Evolutionary conservation across 805 yeast species (phyloP).

Genomic region (Lipomyces spencermartinsiae): DNA sequence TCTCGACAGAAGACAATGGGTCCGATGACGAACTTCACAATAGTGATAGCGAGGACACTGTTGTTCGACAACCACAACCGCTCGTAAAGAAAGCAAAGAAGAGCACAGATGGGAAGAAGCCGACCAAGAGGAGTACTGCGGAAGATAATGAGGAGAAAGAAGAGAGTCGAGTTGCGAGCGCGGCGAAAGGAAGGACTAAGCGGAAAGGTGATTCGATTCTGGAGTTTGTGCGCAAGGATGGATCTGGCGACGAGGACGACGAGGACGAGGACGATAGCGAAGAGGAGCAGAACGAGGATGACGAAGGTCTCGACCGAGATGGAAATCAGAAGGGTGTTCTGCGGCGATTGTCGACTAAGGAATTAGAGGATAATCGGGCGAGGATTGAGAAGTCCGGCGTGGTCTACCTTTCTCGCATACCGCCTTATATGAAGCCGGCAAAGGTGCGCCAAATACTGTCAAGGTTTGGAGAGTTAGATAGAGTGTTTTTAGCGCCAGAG

Average conservation of each 20-base stretch:
- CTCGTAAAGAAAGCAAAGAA: constrained; percentile 34
- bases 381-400: constrained; percentile 82
- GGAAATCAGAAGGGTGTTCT: constrained; percentile 37
- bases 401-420: constrained; percentile 86
- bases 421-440: constrained; percentile 97
- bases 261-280: constrained; percentile 43
- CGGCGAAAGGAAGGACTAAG: constrained; percentile 11
- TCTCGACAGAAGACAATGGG: constrained; percentile 38
- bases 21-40: constrained; percentile 41
- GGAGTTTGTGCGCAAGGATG: constrained; percentile 24
- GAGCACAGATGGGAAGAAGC: constrained; percentile 28
- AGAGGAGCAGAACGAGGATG: constrained; percentile 38
- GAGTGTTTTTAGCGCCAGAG: constrained; percentile 88
- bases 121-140: constrained; percentile 38
- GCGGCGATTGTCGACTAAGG: constrained; percentile 41
- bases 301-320: constrained; percentile 39
- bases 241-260: constrained; percentile 41
- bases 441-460: constrained; percentile 81
- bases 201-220: constrained; percentile 12
- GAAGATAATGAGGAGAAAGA: constrained; percentile 23
- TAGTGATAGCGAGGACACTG: constrained; percentile 39
- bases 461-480: constrained; percentile 85
- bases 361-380: constrained; percentile 48
- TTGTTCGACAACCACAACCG: constrained; percentile 34
- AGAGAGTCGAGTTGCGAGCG: constrained; percentile 13